phyloP scores from a whole-genome alignment of 495 filamentous ascomycete genomes.

The Massariosphaeria phaeospora region DNA sequence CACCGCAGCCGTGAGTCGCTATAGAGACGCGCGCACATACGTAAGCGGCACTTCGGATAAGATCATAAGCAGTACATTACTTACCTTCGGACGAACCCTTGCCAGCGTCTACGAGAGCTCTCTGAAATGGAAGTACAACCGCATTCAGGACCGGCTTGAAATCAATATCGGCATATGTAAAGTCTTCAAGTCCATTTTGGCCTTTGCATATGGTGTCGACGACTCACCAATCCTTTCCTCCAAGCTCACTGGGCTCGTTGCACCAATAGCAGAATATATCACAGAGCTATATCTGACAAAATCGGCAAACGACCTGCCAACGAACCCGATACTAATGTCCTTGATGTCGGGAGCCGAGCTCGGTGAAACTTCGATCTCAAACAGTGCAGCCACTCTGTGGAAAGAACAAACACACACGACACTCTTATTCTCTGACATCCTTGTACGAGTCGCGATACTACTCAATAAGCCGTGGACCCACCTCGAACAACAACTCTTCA shows the following conservation, averaged over 20 bases:
- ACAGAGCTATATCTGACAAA: slow-evolving; percentile 69
- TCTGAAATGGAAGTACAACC: slow-evolving; percentile 73
- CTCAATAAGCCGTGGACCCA: slow-evolving; percentile 55
- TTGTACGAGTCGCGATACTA: slow-evolving; percentile 64
- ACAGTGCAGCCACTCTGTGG: slow-evolving; percentile 52
- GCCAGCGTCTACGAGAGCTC: slow-evolving; percentile 79
- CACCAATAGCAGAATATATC: slow-evolving; percentile 66
- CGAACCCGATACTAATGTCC: slow-evolving; percentile 70
- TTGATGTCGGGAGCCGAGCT: slow-evolving; percentile 58
- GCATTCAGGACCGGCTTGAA: slow-evolving; percentile 58
- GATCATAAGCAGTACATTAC: slow-evolving; percentile 64
- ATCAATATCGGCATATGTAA: slow-evolving; percentile 56
- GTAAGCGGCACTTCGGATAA: slow-evolving; percentile 72
- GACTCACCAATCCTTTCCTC: slow-evolving; percentile 48
- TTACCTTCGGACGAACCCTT: slow-evolving; percentile 64
- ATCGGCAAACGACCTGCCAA: slow-evolving; percentile 61
- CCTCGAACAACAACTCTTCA: slow-evolving; percentile 75
- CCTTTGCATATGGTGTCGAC: slow-evolving; percentile 68
- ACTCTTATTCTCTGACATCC: slow-evolving; percentile 59
- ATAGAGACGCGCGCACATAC: slow-evolving; percentile 50
- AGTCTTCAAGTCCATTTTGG: slow-evolving; percentile 65
- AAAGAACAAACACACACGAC: slow-evolving; percentile 59
- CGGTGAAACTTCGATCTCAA: slow-evolving; percentile 58
- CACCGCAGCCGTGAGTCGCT: slow-evolving; percentile 50
- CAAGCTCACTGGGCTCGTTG: slow-evolving; percentile 61